Evolutionary conservation across 768 basidiomycete species (phyloP).

Genomic region (Gyrodon lividus): DNA sequence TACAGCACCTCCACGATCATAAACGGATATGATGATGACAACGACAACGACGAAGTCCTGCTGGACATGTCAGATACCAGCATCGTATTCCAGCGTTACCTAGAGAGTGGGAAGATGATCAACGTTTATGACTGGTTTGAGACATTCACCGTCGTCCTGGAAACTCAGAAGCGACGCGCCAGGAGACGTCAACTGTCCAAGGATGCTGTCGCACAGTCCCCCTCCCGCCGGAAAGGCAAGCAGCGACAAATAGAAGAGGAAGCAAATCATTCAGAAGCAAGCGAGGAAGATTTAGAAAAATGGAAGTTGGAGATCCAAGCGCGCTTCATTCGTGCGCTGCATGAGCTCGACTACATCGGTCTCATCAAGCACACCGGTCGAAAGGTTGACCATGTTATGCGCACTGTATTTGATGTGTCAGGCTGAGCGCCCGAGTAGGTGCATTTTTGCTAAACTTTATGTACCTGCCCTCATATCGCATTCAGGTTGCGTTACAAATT

Average conservation of each 20-base stretch:
- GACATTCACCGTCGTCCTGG: conserved; percentile 66
- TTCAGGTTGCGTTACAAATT: background rate
- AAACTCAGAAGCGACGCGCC: conserved; percentile 44
- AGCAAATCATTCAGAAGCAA: conserved; percentile 16
- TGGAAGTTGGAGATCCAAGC: conserved; percentile 71
- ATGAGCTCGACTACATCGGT: conserved; percentile 80
- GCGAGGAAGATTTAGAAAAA: conserved; percentile 41
- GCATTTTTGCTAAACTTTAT: conserved; percentile 1
- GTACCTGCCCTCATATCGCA: background rate
- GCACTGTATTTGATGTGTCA: conserved; percentile 57
- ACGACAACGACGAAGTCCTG: conserved; percentile 34
- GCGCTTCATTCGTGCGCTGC: conserved; percentile 74
- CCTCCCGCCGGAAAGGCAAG: conserved; percentile 25
- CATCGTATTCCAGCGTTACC: conserved; percentile 74
- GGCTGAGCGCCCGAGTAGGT: conserved; percentile 19
- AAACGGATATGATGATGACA: conserved; percentile 11
- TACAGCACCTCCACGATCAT: conserved; percentile 29
- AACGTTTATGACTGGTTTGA: conserved; percentile 91
- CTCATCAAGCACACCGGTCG: conserved; percentile 78
- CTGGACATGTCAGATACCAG: conserved; percentile 70
- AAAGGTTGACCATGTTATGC: conserved; percentile 73
- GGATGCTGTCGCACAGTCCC: conserved; percentile 4
- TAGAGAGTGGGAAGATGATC: conserved; percentile 78
- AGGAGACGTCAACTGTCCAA: background rate
- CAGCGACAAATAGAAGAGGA: conserved; percentile 24